Evolutionary conservation across 371 early-diverging fungal genomes (phyloP).

Genomic region (Rhizomucor pusillus): DNA sequence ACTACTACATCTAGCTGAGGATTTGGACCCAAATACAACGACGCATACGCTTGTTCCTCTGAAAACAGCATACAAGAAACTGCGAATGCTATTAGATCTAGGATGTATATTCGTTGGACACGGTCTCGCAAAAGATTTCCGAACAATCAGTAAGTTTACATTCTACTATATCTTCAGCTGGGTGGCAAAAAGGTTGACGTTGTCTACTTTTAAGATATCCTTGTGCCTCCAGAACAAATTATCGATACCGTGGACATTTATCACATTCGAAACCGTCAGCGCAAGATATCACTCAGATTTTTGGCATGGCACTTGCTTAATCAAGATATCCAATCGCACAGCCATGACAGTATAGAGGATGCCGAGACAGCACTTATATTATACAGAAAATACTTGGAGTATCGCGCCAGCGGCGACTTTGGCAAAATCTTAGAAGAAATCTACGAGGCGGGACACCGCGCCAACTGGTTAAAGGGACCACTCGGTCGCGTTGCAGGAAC

Average conservation of each 20-base stretch:
- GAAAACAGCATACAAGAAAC: constrained; percentile 86
- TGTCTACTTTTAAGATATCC: constrained; percentile 56
- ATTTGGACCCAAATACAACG: constrained; percentile 73
- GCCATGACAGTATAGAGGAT: constrained; percentile 94
- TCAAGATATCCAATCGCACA: constrained; percentile 80
- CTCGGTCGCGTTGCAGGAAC: constrained; percentile 18
- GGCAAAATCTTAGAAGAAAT: constrained; percentile 75
- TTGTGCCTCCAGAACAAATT: constrained; percentile 82
- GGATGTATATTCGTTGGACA: constrained; percentile 94
- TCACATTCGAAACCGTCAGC: constrained; percentile 73
- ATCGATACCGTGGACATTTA: constrained; percentile 92
- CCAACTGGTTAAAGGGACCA: constrained; percentile 56
- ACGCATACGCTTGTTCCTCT: constrained; percentile 80
- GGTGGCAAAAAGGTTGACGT: background rate
- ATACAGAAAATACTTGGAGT: constrained; percentile 76
- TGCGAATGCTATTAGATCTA: constrained; percentile 82
- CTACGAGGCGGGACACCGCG: constrained; percentile 76
- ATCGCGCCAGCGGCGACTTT: constrained; percentile 63
- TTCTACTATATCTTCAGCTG: background rate
- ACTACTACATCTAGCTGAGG: too few species aligned
- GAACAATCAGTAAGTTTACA: constrained; percentile 75
- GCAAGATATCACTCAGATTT: constrained; percentile 86
- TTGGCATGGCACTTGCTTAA: constrained; percentile 90
- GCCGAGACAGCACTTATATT: constrained; percentile 82
- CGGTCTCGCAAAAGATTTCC: constrained; percentile 90